A percentile compares a stretch with the other conserved stretches of the same genome.
phyloP scores from a whole-genome alignment of 192 early-diverging fungal genomes.

The Coemansia asiatica region DNA sequence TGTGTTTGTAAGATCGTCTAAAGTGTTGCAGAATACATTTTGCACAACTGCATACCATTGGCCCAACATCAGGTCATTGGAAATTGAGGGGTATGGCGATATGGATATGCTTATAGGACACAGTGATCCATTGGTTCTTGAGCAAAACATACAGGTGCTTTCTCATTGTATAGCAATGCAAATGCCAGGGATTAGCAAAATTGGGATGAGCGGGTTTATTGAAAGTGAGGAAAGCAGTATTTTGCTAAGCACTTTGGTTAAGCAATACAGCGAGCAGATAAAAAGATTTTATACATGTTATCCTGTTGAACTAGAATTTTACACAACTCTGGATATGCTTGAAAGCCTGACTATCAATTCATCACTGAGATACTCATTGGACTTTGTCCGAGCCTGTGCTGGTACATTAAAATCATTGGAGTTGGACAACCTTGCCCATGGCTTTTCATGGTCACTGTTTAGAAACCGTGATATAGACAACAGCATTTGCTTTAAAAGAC shows the following conservation, averaged over 20 bases:
- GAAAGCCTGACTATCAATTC: not conserved
- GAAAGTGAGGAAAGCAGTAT: not conserved
- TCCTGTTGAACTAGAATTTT: not conserved
- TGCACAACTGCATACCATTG: no score
- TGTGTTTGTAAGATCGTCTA: no score
- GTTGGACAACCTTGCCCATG: not conserved
- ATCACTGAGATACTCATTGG: not conserved
- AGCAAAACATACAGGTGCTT: no score
- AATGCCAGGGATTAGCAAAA: not conserved
- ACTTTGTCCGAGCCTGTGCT: not conserved
- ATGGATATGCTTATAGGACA: no score
- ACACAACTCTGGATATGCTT: not conserved
- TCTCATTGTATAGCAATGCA: no score
- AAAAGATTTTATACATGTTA: not conserved
- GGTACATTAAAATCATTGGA: not conserved
- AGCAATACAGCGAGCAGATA: not conserved
- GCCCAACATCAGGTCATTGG: no score
- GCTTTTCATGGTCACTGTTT: not conserved
- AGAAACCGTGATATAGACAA: not conserved
- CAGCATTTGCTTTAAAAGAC: no score
- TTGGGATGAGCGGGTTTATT: not conserved
- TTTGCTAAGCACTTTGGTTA: not conserved
- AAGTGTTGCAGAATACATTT: no score
- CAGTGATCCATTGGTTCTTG: no score
- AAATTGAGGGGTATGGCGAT: no score